These are phyloP conservation scores for Beauveria asiatica DNA, from an alignment of 2,329 filamentous ascomycete genomes.

Conservation along the genomic window DNA sequence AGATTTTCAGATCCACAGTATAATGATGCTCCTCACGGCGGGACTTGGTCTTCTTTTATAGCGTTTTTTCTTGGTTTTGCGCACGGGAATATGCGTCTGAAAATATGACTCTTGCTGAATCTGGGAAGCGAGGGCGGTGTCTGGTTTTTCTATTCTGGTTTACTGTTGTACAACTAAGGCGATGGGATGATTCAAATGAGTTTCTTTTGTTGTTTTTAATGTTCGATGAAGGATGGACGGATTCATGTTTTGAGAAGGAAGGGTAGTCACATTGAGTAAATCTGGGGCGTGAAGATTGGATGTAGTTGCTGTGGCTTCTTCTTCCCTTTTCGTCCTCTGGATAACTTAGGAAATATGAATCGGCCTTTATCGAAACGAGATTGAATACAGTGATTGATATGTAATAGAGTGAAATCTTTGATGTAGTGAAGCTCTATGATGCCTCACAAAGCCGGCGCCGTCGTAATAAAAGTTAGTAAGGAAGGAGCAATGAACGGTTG, in stretches of 20 bases:
- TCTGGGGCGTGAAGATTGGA: not conserved
- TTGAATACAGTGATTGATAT: not conserved
- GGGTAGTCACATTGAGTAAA: not conserved
- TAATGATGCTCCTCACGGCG: conserved; percentile 2
- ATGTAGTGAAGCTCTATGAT: not conserved
- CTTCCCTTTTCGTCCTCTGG: conserved; percentile 6
- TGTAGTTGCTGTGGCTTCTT: not conserved
- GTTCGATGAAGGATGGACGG: conserved; percentile 15
- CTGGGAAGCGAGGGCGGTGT: conserved; percentile 1
- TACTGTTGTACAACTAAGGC: conserved; percentile 16
- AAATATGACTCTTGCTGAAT: conserved; percentile 3
- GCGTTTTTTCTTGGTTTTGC: not conserved
- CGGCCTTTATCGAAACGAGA: conserved; percentile 13
- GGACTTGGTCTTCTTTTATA: not conserved
- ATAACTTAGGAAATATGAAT: conserved; percentile 16
- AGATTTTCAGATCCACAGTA: not conserved
- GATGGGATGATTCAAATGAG: conserved; percentile 7
- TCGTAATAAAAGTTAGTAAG: too few relatives aligned
- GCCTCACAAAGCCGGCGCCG: not conserved
- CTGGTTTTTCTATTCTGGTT: not conserved
- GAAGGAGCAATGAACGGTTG: not conserved
- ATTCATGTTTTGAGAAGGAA: conserved; percentile 13
- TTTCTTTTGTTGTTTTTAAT: conserved; percentile 12
- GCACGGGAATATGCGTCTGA: not conserved
- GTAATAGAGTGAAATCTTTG: not conserved